Conservation (phyloP, 768 basidiomycete species). For the Calvatia gigantea region DNA sequence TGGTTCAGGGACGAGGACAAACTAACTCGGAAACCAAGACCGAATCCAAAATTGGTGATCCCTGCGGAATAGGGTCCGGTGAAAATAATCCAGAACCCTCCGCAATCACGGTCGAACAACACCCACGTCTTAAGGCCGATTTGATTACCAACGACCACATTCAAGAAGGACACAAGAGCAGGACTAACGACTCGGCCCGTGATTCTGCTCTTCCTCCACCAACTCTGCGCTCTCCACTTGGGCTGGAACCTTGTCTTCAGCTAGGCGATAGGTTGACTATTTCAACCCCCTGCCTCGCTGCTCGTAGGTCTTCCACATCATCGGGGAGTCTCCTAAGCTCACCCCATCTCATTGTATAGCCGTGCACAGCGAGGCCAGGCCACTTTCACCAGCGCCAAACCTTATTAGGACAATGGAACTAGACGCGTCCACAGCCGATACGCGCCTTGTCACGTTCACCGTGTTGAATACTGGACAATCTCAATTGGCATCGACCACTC, state of each 20-base stretch:
- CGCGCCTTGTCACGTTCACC: not conserved
- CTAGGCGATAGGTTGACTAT: not conserved
- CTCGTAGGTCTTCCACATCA: not conserved
- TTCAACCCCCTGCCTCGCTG: not conserved
- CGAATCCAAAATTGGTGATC: not conserved
- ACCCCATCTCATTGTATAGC: not conserved
- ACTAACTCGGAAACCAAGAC: not conserved
- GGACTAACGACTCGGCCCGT: not conserved
- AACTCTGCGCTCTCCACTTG: not conserved
- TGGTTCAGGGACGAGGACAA: not conserved
- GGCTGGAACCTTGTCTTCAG: not conserved
- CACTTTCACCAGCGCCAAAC: not conserved
- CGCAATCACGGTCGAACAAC: not conserved
- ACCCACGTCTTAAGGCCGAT: conserved; percentile 1
- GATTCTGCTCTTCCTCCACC: not conserved
- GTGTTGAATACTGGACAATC: not conserved
- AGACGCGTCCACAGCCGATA: not conserved
- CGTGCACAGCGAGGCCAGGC: not conserved
- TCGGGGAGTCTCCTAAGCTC: not conserved
- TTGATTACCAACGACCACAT: not conserved
- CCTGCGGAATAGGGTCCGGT: not conserved
- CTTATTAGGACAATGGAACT: not conserved
- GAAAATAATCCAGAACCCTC: conserved; percentile 3
- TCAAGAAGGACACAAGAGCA: not conserved
- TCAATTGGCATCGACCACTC: not conserved